Conservation (phyloP, 148 eudicot genomes). For the Diospyros lotus region DNA sequence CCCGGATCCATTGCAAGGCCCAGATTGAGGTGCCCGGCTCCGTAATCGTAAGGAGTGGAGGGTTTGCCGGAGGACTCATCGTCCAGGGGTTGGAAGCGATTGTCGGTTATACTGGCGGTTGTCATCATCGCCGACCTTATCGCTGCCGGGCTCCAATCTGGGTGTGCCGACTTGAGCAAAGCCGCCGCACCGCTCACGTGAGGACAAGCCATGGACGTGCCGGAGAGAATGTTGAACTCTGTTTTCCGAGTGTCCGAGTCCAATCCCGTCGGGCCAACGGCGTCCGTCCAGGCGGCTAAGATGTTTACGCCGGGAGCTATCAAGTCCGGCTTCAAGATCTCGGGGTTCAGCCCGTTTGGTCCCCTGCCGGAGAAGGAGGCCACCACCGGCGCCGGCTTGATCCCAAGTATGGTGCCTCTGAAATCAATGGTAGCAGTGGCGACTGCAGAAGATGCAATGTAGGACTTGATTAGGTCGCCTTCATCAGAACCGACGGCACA, state of each 20-base stretch:
- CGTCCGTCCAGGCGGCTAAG: constrained; percentile 83
- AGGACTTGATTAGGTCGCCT: constrained; percentile 61
- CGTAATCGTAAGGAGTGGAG: constrained; percentile 66
- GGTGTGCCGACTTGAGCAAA: constrained; percentile 81
- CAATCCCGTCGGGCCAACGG: constrained; percentile 78
- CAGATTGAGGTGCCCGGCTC: constrained; percentile 76
- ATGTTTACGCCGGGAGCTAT: constrained; percentile 97
- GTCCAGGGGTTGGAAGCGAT: constrained; percentile 42
- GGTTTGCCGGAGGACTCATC: constrained; percentile 73
- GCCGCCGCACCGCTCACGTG: constrained; percentile 97
- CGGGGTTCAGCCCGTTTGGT: constrained; percentile 89
- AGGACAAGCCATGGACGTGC: constrained; percentile 95
- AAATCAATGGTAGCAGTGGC: constrained; percentile 59
- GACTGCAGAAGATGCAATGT: constrained; percentile 23
- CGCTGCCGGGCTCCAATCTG: constrained; percentile 83
- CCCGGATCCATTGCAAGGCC: constrained; percentile 91
- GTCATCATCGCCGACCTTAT: constrained; percentile 94
- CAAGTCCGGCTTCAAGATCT: constrained; percentile 82
- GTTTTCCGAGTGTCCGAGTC: constrained; percentile 57
- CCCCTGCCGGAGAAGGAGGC: constrained; percentile 88
- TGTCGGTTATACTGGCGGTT: constrained; percentile 61
- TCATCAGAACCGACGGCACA: constrained; percentile 70
- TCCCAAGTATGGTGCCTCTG: constrained; percentile 66
- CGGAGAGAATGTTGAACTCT: constrained; percentile 85
- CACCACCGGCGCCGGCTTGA: constrained; percentile 86